Percentiles rank a stretch among this genome's conserved stretches.
phyloP scores from a whole-genome alignment of 208 protist genomes.

The Trypanosoma avium region DNA sequence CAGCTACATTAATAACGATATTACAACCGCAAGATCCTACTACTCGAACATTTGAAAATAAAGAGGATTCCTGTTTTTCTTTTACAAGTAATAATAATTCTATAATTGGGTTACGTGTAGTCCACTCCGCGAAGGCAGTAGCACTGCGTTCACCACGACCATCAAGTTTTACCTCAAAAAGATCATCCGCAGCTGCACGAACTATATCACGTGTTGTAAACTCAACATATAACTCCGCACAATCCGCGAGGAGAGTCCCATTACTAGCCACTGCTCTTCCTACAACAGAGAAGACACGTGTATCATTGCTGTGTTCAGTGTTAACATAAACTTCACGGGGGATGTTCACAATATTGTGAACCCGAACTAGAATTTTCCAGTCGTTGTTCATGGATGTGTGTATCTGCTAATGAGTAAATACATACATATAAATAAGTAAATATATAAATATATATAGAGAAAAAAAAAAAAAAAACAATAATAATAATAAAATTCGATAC shows the following conservation, averaged over 20 bases:
- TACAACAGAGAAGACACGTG: slow-evolving; percentile 58
- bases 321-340: slow-evolving; percentile 36
- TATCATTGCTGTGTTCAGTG: slow-evolving; percentile 8
- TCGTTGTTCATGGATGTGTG: background rate
- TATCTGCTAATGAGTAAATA: background rate
- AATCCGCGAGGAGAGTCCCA: slow-evolving; percentile 21
- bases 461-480: background rate
- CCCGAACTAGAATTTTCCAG: slow-evolving; percentile 51
- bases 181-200: slow-evolving; percentile 34
- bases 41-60: slow-evolving; percentile 31
- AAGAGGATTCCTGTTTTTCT: slow-evolving; percentile 29
- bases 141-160: slow-evolving; percentile 11
- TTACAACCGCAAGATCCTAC: slow-evolving; percentile 33
- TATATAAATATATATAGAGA: background rate
- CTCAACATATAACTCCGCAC: slow-evolving; percentile 33
- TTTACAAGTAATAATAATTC: slow-evolving; percentile 57
- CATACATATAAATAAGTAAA: background rate
- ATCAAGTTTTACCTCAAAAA: slow-evolving; percentile 70
- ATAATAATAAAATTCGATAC: background rate
- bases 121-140: slow-evolving; percentile 49
- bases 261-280: slow-evolving; percentile 22
- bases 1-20: slow-evolving; percentile 39
- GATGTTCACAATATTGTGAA: slow-evolving; percentile 85
- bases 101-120: slow-evolving; percentile 28
- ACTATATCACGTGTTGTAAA: slow-evolving; percentile 30